These are phyloP conservation scores for Clarireedia paspali DNA, from an alignment of 2,329 filamentous ascomycete genomes.

Conservation along the genomic window DNA sequence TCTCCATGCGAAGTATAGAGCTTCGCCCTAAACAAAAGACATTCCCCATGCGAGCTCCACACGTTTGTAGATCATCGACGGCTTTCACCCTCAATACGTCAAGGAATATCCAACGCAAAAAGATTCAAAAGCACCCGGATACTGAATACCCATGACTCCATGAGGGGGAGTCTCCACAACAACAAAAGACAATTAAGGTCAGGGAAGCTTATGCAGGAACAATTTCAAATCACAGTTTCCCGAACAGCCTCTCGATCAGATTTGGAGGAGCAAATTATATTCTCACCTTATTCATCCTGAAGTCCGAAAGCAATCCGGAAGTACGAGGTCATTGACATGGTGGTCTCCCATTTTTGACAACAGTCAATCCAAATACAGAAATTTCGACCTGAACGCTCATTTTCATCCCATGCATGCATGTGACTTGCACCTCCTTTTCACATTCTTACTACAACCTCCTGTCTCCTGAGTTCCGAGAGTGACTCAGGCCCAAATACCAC, in stretches of 20 bases:
- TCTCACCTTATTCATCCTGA: not conserved
- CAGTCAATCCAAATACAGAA: not conserved
- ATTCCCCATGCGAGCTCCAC: not conserved
- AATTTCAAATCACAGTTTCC: not conserved
- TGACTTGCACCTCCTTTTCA: not conserved
- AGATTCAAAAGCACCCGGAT: too few relatives aligned
- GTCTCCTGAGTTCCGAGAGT: not conserved
- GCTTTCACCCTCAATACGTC: not conserved
- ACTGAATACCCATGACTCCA: not conserved
- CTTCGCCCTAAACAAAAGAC: not conserved
- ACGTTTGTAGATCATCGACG: conserved; percentile 3
- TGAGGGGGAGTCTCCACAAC: not conserved
- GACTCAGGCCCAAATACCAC: not conserved
- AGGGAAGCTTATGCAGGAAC: not conserved
- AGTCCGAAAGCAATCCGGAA: not conserved
- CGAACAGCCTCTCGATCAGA: not conserved
- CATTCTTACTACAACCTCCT: not conserved
- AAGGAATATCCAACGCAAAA: not conserved
- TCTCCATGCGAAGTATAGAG: not conserved
- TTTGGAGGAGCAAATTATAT: not conserved
- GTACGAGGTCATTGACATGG: too few relatives aligned
- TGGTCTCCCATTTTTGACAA: not conserved
- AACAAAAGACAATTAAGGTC: not conserved
- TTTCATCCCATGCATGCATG: not conserved
- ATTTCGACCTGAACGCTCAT: not conserved